Percentiles rank a stretch among this genome's conserved stretches.
These are phyloP conservation scores for Fomitopsis pinicola DNA, from an alignment of 1,284 basidiomycete genomes.

Conservation along the genomic window DNA sequence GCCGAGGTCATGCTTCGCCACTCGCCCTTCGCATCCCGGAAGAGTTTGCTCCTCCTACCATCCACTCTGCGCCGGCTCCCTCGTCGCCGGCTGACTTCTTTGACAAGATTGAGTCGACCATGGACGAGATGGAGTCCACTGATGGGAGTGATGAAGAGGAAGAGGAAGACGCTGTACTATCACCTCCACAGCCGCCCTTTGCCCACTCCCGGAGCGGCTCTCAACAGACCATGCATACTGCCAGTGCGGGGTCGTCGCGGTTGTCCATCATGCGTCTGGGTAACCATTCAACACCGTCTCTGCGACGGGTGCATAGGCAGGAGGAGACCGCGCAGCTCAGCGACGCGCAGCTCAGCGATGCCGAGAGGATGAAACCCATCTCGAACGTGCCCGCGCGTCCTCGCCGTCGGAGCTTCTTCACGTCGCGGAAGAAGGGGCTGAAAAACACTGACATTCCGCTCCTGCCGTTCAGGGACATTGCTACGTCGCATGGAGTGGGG, in stretches of 20 bases:
- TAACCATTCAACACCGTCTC: slow-evolving; percentile 33
- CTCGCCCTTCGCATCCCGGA: slow-evolving; percentile 26
- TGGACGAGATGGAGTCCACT: slow-evolving; percentile 64
- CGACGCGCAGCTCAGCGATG: neutral
- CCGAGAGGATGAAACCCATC: slow-evolving; percentile 25
- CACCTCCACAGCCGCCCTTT: neutral
- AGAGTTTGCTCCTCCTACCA: slow-evolving; percentile 15
- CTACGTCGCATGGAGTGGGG: neutral
- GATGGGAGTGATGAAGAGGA: slow-evolving; percentile 41
- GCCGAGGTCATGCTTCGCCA: slow-evolving; percentile 18
- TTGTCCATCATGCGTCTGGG: slow-evolving; percentile 38
- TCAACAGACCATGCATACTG: slow-evolving; percentile 2
- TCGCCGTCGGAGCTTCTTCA: slow-evolving; percentile 16
- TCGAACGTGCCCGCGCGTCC: slow-evolving; percentile 21
- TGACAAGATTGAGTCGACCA: slow-evolving; percentile 62
- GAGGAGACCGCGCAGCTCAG: neutral
- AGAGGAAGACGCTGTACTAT: slow-evolving; percentile 8
- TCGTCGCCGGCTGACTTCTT: slow-evolving; percentile 68
- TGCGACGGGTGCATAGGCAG: slow-evolving; percentile 15
- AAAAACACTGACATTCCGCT: slow-evolving; percentile 12
- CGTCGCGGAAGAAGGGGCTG: slow-evolving; percentile 19
- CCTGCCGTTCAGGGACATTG: slow-evolving; percentile 6
- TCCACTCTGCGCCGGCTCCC: slow-evolving; percentile 49
- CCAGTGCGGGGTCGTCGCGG: slow-evolving; percentile 16
- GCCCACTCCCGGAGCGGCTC: slow-evolving; percentile 13